Percentiles rank a stretch among this genome's conserved stretches.
These are phyloP conservation scores for Kwoniella sp. DNA, from an alignment of 768 basidiomycete genomes.

Conservation along the genomic window DNA sequence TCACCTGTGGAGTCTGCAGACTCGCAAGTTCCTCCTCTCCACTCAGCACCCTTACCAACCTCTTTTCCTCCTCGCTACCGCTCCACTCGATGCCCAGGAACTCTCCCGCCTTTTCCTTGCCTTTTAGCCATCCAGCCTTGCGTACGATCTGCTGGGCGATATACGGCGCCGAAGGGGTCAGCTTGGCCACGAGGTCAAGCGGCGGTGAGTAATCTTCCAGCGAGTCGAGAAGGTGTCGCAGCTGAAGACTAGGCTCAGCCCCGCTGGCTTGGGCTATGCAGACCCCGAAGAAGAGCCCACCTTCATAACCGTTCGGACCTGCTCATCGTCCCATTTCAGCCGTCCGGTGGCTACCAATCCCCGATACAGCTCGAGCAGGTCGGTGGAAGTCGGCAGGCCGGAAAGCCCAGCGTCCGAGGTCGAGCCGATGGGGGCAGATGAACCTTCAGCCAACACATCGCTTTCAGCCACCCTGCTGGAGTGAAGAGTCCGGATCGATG, in stretches of 20 bases:
- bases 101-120: slow-evolving; percentile 30
- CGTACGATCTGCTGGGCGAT: slow-evolving; percentile 21
- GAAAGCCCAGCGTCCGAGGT: too few species aligned
- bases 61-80: slow-evolving; percentile 27
- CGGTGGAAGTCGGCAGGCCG: slow-evolving; percentile 37
- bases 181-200: slow-evolving; percentile 49
- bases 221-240: slow-evolving; percentile 55
- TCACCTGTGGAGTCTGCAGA: slow-evolving; percentile 57
- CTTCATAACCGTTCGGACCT: slow-evolving; percentile 57
- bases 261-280: not conserved
- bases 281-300: slow-evolving; percentile 39
- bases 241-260: slow-evolving; percentile 45
- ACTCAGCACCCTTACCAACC: slow-evolving; percentile 52
- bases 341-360: slow-evolving; percentile 55
- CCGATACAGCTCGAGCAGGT: slow-evolving; percentile 56
- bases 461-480: too few species aligned
- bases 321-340: slow-evolving; percentile 57
- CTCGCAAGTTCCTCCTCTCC: slow-evolving; percentile 58
- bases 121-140: slow-evolving; percentile 24
- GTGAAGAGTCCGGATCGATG: too few species aligned
- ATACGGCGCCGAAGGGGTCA: slow-evolving; percentile 35
- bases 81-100: slow-evolving; percentile 12
- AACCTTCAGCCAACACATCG: too few species aligned
- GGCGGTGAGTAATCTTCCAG: slow-evolving; percentile 58
- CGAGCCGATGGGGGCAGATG: too few species aligned